Base-by-base conservation (phyloP, 2,329 filamentous ascomycete species). In the Xylaria sp. region DNA sequence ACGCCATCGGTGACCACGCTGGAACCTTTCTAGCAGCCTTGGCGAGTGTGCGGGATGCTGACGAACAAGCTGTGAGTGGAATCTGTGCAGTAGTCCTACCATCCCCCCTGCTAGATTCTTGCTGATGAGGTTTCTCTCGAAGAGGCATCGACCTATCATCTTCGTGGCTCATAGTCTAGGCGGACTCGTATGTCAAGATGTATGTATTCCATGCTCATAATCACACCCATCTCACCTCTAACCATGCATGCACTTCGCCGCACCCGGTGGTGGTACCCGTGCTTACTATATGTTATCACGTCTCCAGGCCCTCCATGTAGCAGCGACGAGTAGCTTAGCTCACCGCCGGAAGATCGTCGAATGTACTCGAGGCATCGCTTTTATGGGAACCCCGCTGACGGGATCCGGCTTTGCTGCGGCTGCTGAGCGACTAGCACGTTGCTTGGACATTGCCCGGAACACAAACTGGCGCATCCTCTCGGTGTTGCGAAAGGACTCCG, bases 111-210 rank as follows among this genome's bases (percentile, higher is more conserved):
- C n/a, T n/a, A n/a, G n/a, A n/a, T n/a, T n/a, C n/a, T n/a, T n/a
- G n/a, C n/a, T n/a, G n/a, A n/a, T n/a, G n/a, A n/a, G n/a, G n/a
- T n/a, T n/a, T n/a, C n/a, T n/a, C n/a, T n/a, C n/a, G n/a, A n/a
- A 53, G 55, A 48, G 40, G 17, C 13, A 23, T 8, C 40, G 53
- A 37, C 53, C 58, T 27, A 47, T 62, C 6, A 57, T 62, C 19
- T 62, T 62, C 44, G 13, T 62, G 21, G 48, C 48, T 8, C 58
- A 62, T 37, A 62, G 58, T 31, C 23, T 62, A 2, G 53, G 58
- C 5, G 58, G 58, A 1, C 29, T 62, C 19, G 53, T 62, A 19
- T n/a, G 53, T 57, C n/a, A 57, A 57, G 40, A 47, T n/a, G n/a
- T n/a, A n/a, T n/a, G n/a, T n/a, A n/a, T n/a, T n/a, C n/a, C n/a